Evolutionary conservation across 331 rosid species (phyloP).

Genomic region (Prunus yedoensis): DNA sequence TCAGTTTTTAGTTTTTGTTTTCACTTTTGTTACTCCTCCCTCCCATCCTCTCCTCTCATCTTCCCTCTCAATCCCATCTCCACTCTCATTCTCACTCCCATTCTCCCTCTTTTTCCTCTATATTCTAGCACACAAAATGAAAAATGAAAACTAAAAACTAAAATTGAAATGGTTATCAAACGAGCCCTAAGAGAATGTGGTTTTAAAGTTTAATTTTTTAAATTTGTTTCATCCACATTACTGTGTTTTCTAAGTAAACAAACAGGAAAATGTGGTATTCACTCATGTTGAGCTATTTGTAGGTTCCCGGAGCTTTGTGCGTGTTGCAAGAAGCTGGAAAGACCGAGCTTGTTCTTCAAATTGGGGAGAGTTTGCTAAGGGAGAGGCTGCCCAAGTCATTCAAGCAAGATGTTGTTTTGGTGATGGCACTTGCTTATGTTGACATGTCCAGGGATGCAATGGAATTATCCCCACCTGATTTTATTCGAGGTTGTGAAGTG

Average conservation of each 20-base stretch:
- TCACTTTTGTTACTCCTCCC: too few relatives aligned
- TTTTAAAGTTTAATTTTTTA: background rate
- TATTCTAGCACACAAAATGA: too few relatives aligned
- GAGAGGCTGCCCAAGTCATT: slow-evolving; percentile 88
- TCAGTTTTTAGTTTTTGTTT: too few relatives aligned
- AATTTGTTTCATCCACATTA: background rate
- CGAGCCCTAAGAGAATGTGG: background rate
- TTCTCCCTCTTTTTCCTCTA: too few relatives aligned
- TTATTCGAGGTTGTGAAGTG: slow-evolving; percentile 74
- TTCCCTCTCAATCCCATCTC: too few relatives aligned
- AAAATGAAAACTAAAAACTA: too few relatives aligned
- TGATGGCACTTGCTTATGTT: slow-evolving; percentile 84
- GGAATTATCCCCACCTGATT: slow-evolving; percentile 80
- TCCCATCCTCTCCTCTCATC: too few relatives aligned
- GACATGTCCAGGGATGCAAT: slow-evolving; percentile 92
- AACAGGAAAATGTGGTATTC: background rate
- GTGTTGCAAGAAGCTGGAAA: slow-evolving; percentile 93
- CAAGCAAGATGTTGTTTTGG: slow-evolving; percentile 91
- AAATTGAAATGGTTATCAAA: too few relatives aligned
- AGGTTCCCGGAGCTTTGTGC: slow-evolving; percentile 97
- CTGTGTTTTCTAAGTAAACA: background rate
- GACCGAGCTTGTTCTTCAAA: slow-evolving; percentile 64
- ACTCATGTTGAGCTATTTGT: slow-evolving; percentile 12
- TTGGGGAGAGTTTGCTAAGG: slow-evolving; percentile 73
- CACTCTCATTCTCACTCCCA: too few relatives aligned